phyloP scores from a whole-genome alignment of 1,139 yeast species.

The Entelexis paramagnoliae region DNA sequence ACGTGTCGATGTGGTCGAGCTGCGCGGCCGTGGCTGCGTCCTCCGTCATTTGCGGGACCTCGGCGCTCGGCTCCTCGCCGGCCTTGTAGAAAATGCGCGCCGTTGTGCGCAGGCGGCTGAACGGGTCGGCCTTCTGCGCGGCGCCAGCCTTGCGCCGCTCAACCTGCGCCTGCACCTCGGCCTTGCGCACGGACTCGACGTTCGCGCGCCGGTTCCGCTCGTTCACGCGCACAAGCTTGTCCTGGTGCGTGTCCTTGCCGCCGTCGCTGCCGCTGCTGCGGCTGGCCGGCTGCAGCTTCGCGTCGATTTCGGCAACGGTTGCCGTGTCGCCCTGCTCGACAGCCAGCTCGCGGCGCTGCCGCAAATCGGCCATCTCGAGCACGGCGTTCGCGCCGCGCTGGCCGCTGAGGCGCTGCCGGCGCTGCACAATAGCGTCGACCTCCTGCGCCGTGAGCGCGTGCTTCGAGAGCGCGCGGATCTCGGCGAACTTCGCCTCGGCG shows the following conservation, averaged over 20 bases:
- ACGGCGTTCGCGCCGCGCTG: conserved; percentile 64
- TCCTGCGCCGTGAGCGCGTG: conserved; percentile 64
- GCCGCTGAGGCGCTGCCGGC: conserved; percentile 52
- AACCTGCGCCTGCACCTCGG: conserved; percentile 58
- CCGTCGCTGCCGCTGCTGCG: not conserved
- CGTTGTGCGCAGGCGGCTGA: conserved; percentile 75
- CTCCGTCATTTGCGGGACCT: conserved; percentile 13
- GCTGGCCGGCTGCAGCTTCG: conserved; percentile 35
- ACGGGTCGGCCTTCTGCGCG: conserved; percentile 57
- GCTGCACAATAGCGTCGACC: conserved; percentile 68
- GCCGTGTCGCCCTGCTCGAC: conserved; percentile 49
- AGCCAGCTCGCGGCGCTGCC: conserved; percentile 70
- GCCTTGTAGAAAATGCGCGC: conserved; percentile 65
- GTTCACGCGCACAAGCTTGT: conserved; percentile 35
- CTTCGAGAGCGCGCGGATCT: conserved; percentile 50
- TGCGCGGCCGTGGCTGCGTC: conserved; percentile 17
- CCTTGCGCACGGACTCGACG: conserved; percentile 63
- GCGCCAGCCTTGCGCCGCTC: conserved; percentile 41
- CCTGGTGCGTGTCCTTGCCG: conserved; percentile 5
- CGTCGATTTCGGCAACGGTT: conserved; percentile 45
- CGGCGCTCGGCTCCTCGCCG: conserved; percentile 18
- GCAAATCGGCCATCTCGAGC: conserved; percentile 57
- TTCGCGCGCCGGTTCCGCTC: conserved; percentile 77
- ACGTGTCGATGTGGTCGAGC: conserved; percentile 8
- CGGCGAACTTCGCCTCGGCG: conserved; percentile 54